Evolutionary conservation across 2,329 filamentous ascomycete species (phyloP), one percentile per base, ranked within the genome.

Genomic region (Paracoccidioides brasiliensis): DNA sequence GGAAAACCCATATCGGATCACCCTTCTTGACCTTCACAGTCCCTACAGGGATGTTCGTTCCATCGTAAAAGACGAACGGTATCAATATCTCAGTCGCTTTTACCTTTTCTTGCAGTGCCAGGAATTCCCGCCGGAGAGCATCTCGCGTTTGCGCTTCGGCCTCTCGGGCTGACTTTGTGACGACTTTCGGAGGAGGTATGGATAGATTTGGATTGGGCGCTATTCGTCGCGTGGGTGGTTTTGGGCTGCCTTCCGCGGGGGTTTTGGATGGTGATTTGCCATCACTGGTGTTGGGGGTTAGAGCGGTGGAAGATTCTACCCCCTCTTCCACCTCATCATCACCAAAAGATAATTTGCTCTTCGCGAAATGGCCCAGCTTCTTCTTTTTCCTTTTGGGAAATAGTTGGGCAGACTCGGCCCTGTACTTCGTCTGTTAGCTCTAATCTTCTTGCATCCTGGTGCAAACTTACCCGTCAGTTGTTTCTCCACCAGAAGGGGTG

Each of bases 61-160:
- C 93, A 63, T 97, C 91, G 72, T 96, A 97, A 68, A 97, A 97
- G 3, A 97, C 88, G 69, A 97, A 98, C 0, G 93, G 93, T 37
- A 98, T 85, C 14, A 86, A 79, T 55, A 98, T 87, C 66, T 96
- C 90, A 7, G 90, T 90, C 22, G 82, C 82, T 72, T 94, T 95
- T 61, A 97, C 86, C 0, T 84, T 82, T 59, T 94, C 88, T 67
- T 96, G 93, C 57, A 91, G 80, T 8, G 76, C 76, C 48, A 95
- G 69, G 64, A 95, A 98, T 66, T 97, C 85, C 59, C 85, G 86
- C 8, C 87, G 80, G 52, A 91, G 73, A 12, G 80, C 72, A 63
- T 93, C 88, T 60, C 87, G 79, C 61, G 89, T 82, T 55, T 86
- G 80, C 3, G 89, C 86, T 69, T 95, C 91, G 30, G 84, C 82